Conservation (phyloP, 176 grass and related monocot species). For the Oryza australiensis region DNA sequence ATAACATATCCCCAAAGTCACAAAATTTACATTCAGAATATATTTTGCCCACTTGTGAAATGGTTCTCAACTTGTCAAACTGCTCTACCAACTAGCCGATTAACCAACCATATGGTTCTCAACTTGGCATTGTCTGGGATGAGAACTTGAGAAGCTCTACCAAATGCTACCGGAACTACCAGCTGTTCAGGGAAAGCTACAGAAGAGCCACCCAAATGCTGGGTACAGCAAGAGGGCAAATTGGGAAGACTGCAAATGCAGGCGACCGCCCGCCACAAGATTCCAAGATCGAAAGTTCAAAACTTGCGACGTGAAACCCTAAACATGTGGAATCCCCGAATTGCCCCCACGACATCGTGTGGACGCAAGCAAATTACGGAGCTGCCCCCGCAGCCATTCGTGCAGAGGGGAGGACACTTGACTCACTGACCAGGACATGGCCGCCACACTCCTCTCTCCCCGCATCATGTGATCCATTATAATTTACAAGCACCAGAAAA, state of each 20-base stretch:
- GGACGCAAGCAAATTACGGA: constrained; percentile 24
- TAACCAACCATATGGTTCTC: neutral
- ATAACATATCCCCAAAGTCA: neutral
- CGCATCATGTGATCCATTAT: constrained; percentile 27
- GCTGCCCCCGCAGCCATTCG: constrained; percentile 19
- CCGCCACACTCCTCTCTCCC: constrained; percentile 38
- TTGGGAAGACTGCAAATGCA: constrained; percentile 26
- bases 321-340: constrained; percentile 35
- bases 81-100: neutral
- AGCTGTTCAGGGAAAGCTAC: constrained; percentile 11
- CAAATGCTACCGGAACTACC: neutral
- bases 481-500: neutral
- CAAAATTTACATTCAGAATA: neutral
- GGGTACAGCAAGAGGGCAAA: constrained; percentile 30
- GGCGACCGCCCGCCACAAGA: constrained; percentile 27
- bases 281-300: constrained; percentile 42
- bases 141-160: neutral
- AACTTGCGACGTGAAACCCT: constrained; percentile 38
- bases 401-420: neutral
- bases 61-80: neutral
- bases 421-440: constrained; percentile 28
- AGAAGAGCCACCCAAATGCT: constrained; percentile 15
- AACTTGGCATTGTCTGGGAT: neutral
- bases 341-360: constrained; percentile 31
- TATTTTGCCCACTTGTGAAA: neutral